A percentile compares a stretch with the other conserved stretches of the same genome.
Conservation (phyloP, 768 basidiomycete genomes). For the Leccinum boreale region DNA sequence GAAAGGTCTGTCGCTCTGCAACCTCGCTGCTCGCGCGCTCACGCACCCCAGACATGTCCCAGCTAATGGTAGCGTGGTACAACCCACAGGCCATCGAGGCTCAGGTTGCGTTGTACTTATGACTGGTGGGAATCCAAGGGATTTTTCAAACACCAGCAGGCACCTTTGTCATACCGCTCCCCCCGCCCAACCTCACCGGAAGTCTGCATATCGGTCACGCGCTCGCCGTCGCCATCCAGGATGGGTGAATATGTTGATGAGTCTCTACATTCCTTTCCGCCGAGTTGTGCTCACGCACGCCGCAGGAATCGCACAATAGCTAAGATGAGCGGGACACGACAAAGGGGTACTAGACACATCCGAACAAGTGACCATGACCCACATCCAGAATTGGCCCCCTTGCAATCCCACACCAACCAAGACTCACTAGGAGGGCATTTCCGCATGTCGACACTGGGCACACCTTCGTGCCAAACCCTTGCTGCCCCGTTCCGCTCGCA, state of each 20-base stretch:
- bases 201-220: constrained; percentile 94
- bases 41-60: constrained; percentile 61
- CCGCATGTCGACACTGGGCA: not conserved
- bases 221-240: constrained; percentile 88
- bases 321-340: too few relatives aligned
- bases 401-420: not conserved
- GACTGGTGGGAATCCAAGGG: too few relatives aligned
- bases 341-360: not conserved
- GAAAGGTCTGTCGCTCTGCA: too few relatives aligned
- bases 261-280: constrained; percentile 15
- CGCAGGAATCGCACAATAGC: too few relatives aligned
- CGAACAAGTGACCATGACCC: not conserved
- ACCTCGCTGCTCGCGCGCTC: not conserved
- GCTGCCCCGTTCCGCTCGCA: too few relatives aligned
- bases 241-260: constrained; percentile 83
- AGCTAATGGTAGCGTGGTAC: constrained; percentile 86
- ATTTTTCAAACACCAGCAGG: constrained; percentile 48
- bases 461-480: too few relatives aligned
- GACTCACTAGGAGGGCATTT: not conserved
- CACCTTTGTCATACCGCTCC: constrained; percentile 79
- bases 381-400: not conserved
- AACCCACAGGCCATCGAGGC: constrained; percentile 93
- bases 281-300: too few relatives aligned
- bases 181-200: constrained; percentile 97
- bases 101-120: constrained; percentile 65